These are phyloP conservation scores for Dactylellina leptospora DNA, from an alignment of 2,329 filamentous ascomycete species.

Conservation along the genomic window DNA sequence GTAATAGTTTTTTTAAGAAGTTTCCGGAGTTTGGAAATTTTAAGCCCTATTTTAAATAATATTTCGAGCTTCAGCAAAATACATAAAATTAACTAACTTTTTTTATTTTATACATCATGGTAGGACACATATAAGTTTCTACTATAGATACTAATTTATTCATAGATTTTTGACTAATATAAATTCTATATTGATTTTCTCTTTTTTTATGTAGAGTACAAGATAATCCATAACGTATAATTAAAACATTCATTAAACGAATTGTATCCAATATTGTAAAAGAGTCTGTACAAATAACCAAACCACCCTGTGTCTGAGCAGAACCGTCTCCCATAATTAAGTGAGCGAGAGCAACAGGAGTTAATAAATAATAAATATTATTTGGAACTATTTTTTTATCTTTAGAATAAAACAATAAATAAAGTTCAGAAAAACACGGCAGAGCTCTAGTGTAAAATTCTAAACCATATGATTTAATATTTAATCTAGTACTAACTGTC, in stretches of 20 bases:
- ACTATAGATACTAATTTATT: not conserved
- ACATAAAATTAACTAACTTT: constrained; percentile 1
- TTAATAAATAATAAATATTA: constrained; percentile 12
- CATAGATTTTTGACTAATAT: not conserved
- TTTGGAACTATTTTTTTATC: constrained; percentile 3
- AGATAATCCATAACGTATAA: not conserved
- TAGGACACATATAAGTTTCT: not conserved
- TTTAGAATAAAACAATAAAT: constrained; percentile 4
- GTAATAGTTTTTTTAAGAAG: constrained; percentile 6
- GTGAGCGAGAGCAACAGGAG: not conserved
- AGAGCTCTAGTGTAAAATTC: not conserved
- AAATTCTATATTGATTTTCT: not conserved
- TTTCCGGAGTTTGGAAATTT: constrained; percentile 8
- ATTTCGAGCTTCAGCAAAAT: not conserved
- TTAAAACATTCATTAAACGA: not conserved
- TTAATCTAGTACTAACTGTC: not conserved
- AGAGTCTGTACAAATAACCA: not conserved
- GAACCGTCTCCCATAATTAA: not conserved
- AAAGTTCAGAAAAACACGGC: constrained; percentile 5
- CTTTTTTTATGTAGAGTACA: not conserved
- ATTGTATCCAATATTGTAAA: not conserved
- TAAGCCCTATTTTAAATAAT: not conserved
- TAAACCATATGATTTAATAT: not conserved
- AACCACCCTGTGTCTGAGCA: not conserved
- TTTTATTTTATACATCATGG: not conserved